Evolutionary conservation across 305 asterid genomes (phyloP).

Genomic region (Solanum hybrid): DNA sequence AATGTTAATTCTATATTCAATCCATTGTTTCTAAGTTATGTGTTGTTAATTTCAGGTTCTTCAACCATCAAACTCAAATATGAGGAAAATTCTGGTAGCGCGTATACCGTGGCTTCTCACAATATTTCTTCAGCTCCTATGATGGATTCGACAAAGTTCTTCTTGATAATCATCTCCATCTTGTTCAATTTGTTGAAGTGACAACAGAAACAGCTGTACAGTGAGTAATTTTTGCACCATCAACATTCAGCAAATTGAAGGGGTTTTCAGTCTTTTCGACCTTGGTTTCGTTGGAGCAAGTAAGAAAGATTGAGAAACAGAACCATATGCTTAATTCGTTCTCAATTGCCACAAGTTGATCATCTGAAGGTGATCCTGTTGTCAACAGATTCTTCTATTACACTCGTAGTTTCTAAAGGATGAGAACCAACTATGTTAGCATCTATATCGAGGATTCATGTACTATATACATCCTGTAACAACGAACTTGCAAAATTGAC

Average conservation of each 20-base stretch:
- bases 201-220: background rate
- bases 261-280: background rate
- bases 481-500: background rate
- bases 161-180: background rate
- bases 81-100: conserved; percentile 21
- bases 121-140: conserved; percentile 18
- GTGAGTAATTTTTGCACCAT: background rate
- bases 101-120: conserved; percentile 20
- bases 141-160: background rate
- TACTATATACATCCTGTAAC: background rate
- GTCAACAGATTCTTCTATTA: background rate
- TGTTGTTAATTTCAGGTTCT: conserved; percentile 24
- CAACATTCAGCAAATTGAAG: background rate
- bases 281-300: background rate
- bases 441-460: background rate
- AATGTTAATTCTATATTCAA: background rate
- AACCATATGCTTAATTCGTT: background rate
- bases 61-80: conserved; percentile 26
- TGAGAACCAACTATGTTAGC: background rate
- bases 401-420: background rate
- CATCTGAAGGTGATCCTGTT: background rate
- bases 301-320: background rate
- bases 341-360: background rate
- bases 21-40: too few relatives aligned
- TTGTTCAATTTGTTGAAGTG: background rate